Conservation (phyloP, 108 stramenopile genomes). For the Bacterosira constricta region DNA sequence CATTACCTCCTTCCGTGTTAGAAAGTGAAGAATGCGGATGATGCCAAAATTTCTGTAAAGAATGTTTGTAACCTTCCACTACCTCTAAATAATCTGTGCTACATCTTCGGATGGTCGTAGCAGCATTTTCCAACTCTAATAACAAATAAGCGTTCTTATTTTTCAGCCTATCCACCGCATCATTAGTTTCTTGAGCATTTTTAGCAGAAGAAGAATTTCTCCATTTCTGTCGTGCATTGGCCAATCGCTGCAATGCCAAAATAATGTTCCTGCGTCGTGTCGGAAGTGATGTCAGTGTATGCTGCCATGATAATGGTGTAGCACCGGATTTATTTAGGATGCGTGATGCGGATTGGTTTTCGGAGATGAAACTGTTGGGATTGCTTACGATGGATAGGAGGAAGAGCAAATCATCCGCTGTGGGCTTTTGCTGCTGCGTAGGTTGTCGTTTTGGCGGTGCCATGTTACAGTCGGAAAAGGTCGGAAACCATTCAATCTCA, state of each 20-base stretch:
- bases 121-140: background rate
- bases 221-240: background rate
- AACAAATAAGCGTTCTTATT: too few relatives aligned
- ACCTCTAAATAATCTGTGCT: background rate
- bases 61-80: background rate
- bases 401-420: constrained; percentile 30
- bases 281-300: background rate
- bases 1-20: background rate
- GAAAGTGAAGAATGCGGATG: background rate
- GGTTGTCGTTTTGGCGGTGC: background rate
- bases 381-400: constrained; percentile 29
- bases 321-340: background rate
- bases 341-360: background rate
- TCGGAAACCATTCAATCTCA: too few relatives aligned
- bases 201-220: too few relatives aligned
- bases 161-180: background rate
- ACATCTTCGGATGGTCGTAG: background rate
- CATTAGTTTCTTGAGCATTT: too few relatives aligned
- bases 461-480: too few relatives aligned
- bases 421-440: constrained; percentile 1
- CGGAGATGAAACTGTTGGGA: constrained; percentile 5
- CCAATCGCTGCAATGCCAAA: background rate
- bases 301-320: background rate
- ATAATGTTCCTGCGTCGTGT: background rate
- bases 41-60: background rate